Conservation (phyloP, 257 asterid species). For the Haberlea rhodopensis region DNA sequence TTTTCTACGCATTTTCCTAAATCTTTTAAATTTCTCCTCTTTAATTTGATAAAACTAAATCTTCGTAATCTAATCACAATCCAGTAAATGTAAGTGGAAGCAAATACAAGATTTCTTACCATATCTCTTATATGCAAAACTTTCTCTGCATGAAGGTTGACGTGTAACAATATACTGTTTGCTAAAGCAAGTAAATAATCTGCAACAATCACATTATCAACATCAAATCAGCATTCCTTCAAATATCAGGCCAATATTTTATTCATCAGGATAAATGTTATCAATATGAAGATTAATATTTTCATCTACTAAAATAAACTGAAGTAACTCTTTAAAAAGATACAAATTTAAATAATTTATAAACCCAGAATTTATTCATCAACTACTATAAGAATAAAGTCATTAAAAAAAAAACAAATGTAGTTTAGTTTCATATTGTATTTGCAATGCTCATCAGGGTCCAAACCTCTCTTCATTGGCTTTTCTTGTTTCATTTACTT, state of each 20-base stretch:
- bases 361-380: no score
- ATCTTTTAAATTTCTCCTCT: conserved; percentile 10
- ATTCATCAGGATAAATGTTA: neutral
- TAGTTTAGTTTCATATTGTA: no score
- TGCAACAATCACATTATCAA: conserved; percentile 22
- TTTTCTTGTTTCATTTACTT: neutral
- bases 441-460: neutral
- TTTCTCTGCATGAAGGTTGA: no score
- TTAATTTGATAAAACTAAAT: conserved; percentile 3
- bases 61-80: neutral
- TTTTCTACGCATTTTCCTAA: neutral
- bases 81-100: neutral
- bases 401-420: neutral
- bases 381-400: neutral
- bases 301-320: no score
- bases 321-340: no score
- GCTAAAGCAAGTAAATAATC: conserved; percentile 19
- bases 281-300: no score
- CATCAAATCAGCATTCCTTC: conserved; percentile 20
- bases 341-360: no score
- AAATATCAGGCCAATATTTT: neutral
- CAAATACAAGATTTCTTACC: conserved; percentile 31
- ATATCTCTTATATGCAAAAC: conserved; percentile 23
- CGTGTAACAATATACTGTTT: neutral
- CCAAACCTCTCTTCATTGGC: neutral